phyloP scores from a whole-genome alignment of 768 basidiomycete genomes.

The Tulasnella sp. region DNA sequence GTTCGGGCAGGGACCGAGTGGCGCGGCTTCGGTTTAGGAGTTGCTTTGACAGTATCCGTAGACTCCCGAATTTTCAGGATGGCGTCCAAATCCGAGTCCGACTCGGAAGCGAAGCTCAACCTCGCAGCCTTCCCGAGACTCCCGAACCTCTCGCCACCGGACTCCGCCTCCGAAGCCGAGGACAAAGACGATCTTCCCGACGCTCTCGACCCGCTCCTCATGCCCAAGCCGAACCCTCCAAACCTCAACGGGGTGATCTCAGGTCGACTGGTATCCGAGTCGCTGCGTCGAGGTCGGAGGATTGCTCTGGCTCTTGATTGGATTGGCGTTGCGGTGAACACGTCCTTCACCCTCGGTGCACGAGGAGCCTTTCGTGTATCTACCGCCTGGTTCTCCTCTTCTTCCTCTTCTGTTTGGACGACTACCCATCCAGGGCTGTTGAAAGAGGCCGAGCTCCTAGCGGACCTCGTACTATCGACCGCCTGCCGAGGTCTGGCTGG shows the following conservation, averaged over 20 bases:
- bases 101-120: background rate
- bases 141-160: background rate
- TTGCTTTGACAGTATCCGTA: background rate
- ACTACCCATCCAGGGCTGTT: conserved; percentile 5
- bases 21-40: background rate
- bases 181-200: background rate
- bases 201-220: background rate
- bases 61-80: background rate
- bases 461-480: background rate
- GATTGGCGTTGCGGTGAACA: background rate
- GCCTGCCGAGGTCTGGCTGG: background rate
- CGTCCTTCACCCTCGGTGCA: background rate
- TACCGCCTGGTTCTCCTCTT: background rate
- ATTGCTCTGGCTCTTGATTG: background rate
- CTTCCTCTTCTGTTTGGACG: conserved; percentile 2
- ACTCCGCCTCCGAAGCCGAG: background rate
- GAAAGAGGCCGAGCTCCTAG: background rate
- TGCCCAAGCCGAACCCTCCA: background rate
- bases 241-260: background rate
- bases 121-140: background rate
- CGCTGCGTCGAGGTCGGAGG: conserved; percentile 7
- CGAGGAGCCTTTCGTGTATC: background rate
- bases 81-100: background rate
- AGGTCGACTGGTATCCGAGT: background rate
- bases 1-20: background rate